phyloP scores from a whole-genome alignment of 2,329 filamentous ascomycete species.

The Ophiostoma novo-ulmi region DNA sequence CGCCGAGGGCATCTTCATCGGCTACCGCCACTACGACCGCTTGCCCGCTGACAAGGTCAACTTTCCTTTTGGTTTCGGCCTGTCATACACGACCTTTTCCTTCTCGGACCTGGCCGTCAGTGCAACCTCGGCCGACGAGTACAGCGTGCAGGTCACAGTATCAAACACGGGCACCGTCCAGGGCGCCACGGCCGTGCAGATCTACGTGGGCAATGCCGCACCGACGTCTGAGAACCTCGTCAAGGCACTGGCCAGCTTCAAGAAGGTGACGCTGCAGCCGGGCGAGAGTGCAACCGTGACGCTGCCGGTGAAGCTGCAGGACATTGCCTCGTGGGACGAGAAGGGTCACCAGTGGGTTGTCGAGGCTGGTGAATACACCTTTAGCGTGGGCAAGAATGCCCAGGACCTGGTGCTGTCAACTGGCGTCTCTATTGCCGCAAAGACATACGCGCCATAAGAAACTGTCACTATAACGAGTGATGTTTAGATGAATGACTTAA shows the following conservation, averaged over 20 bases:
- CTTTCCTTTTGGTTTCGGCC: constrained; percentile 73
- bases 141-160: not conserved
- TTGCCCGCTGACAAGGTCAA: constrained; percentile 44
- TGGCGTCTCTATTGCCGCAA: not conserved
- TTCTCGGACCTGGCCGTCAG: not conserved
- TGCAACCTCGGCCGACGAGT: not conserved
- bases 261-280: constrained; percentile 1
- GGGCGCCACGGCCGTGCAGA: constrained; percentile 8
- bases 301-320: not conserved
- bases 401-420: constrained; percentile 4
- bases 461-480: not conserved
- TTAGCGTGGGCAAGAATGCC: constrained; percentile 5
- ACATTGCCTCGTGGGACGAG: constrained; percentile 8
- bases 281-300: not conserved
- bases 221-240: not conserved
- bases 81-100: constrained; percentile 34
- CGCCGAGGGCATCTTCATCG: constrained; percentile 74
- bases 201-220: not conserved
- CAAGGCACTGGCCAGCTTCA: constrained; percentile 5
- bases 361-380: not conserved
- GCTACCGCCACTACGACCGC: constrained; percentile 77
- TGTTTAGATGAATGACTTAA: not conserved
- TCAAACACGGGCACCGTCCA: not conserved
- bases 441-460: not conserved
- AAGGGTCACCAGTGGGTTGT: constrained; percentile 9